Evolutionary conservation across 1,284 basidiomycete species (phyloP).

Genomic region (Sporisorium reilianum): DNA sequence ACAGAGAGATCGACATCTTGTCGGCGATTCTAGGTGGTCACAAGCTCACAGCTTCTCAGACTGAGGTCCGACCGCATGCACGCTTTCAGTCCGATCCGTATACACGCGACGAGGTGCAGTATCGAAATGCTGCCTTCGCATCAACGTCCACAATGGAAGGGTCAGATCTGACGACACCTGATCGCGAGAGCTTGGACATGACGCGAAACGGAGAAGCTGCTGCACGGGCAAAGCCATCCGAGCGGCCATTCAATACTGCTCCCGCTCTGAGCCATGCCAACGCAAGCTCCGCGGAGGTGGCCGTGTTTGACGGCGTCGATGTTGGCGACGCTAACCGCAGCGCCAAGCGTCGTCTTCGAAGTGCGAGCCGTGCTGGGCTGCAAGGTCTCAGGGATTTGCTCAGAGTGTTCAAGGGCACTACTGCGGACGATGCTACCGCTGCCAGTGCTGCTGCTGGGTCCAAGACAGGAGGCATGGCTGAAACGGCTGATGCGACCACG

Average conservation of each 20-base stretch:
- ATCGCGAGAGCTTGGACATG: conserved; percentile 11
- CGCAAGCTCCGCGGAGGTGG: conserved; percentile 6
- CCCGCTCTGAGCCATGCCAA: conserved; percentile 9
- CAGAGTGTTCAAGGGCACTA: conserved; percentile 34
- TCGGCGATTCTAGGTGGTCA: conserved; percentile 52
- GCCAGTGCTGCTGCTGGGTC: not conserved
- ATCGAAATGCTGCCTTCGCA: conserved; percentile 2
- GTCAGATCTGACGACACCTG: conserved; percentile 12
- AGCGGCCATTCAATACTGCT: conserved; percentile 28
- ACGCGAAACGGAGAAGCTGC: not conserved
- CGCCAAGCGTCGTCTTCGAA: conserved; percentile 50
- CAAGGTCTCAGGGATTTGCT: conserved; percentile 54
- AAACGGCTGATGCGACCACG: not conserved
- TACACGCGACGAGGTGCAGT: conserved; percentile 9
- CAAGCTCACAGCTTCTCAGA: conserved; percentile 12
- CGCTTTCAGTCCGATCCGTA: conserved; percentile 39
- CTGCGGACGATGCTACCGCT: conserved; percentile 6
- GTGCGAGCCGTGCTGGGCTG: conserved; percentile 53
- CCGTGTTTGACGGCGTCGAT: conserved; percentile 14
- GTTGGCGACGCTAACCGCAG: conserved; percentile 41
- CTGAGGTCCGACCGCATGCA: conserved; percentile 23
- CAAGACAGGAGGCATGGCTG: not conserved
- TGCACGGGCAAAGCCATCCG: conserved; percentile 4
- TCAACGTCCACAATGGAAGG: not conserved
- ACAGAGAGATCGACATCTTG: conserved; percentile 60